phyloP scores from a whole-genome alignment of 2,329 filamentous ascomycete genomes.

The Corinectria fuckeliana region DNA sequence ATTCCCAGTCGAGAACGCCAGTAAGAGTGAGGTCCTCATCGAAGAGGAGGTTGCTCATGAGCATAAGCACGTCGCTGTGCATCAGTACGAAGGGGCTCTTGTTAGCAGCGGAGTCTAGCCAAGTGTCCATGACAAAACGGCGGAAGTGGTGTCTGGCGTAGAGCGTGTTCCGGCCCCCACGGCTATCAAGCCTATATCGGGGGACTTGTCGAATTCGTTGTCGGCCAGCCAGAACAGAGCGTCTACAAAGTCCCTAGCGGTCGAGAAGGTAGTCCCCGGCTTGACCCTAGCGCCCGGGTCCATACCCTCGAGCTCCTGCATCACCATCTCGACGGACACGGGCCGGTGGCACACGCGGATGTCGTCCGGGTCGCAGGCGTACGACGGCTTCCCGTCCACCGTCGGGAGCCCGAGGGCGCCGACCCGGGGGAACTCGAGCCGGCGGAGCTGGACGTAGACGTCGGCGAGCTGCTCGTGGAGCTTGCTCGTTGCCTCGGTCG shows the following conservation, averaged over 20 bases:
- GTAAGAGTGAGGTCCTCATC: background rate
- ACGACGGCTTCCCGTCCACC: too few species aligned
- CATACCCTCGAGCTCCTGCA: conserved; percentile 5
- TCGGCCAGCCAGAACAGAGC: background rate
- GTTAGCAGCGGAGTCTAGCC: background rate
- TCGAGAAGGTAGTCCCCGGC: background rate
- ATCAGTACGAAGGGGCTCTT: background rate
- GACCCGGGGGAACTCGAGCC: background rate
- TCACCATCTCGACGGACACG: background rate
- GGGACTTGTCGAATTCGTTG: conserved; percentile 7
- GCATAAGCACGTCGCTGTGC: background rate
- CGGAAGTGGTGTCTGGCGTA: conserved; percentile 4
- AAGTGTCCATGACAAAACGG: background rate
- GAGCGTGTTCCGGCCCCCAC: background rate
- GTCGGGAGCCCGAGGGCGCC: background rate
- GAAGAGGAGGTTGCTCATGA: background rate
- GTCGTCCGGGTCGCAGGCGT: background rate
- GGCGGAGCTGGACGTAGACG: conserved; percentile 2
- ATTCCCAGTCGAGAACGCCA: conserved; percentile 3
- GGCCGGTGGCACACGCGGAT: background rate
- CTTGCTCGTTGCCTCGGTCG: background rate
- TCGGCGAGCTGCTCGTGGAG: background rate
- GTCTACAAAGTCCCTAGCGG: background rate
- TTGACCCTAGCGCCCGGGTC: background rate
- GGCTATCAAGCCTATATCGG: background rate